Percentiles rank a stretch among this genome's conserved stretches.
Conservation (phyloP, 768 basidiomycete species). For the Suillus discolor region DNA sequence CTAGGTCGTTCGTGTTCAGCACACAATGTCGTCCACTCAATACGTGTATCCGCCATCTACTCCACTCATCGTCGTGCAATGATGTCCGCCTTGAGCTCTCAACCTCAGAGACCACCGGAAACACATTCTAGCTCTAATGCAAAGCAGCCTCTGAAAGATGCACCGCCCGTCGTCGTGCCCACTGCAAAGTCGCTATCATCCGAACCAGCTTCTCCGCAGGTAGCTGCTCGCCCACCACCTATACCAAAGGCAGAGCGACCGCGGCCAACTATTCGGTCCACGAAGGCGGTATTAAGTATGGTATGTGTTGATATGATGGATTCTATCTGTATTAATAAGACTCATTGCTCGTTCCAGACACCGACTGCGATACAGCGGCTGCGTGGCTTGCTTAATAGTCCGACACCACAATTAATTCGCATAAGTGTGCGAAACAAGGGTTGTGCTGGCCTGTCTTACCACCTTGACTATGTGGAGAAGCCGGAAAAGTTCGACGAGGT, state of each 20-base stretch:
- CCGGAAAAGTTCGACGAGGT: constrained; percentile 94
- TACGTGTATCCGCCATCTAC: background rate
- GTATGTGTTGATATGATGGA: constrained; percentile 42
- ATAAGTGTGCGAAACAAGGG: constrained; percentile 98
- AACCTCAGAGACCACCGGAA: constrained; percentile 22
- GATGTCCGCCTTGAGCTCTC: constrained; percentile 64
- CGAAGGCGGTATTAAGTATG: constrained; percentile 77
- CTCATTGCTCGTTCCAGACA: constrained; percentile 52
- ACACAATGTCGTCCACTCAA: constrained; percentile 3
- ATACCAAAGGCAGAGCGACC: constrained; percentile 64
- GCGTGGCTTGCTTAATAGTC: constrained; percentile 70
- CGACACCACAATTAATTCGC: constrained; percentile 89
- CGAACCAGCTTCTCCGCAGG: constrained; percentile 70
- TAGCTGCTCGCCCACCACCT: constrained; percentile 71
- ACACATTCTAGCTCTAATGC: constrained; percentile 12
- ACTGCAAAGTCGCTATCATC: constrained; percentile 47
- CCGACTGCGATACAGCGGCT: constrained; percentile 76
- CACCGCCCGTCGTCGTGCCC: constrained; percentile 57
- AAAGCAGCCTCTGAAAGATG: constrained; percentile 37
- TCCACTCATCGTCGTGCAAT: constrained; percentile 53
- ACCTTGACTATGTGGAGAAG: constrained; percentile 92
- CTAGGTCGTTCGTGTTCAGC: background rate
- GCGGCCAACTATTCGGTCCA: constrained; percentile 65
- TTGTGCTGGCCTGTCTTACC: constrained; percentile 84
- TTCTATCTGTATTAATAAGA: background rate